Conservation (phyloP, 345 rosid species). For the Garcia nutans region DNA sequence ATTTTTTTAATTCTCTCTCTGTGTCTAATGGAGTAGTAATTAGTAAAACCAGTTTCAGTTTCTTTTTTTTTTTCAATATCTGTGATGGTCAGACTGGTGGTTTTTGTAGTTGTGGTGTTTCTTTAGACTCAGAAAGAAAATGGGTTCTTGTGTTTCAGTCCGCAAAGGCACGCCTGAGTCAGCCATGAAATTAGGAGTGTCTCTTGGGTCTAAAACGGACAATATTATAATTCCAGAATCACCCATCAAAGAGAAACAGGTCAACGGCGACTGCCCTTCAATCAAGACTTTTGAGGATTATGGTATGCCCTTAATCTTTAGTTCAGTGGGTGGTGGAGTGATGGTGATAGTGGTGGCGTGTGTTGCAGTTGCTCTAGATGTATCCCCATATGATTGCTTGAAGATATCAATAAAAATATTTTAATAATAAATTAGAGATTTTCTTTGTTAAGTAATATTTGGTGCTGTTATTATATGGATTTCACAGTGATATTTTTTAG, state of each 20-base stretch:
- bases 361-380: conserved; percentile 17
- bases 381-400: background rate
- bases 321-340: conserved; percentile 9
- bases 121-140: background rate
- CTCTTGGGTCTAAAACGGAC: conserved; percentile 34
- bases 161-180: conserved; percentile 34
- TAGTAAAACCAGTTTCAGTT: background rate
- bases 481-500: background rate
- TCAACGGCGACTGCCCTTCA: conserved; percentile 20
- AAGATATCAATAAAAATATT: background rate
- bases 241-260: conserved; percentile 37
- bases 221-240: conserved; percentile 39
- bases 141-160: conserved; percentile 56
- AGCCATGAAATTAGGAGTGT: conserved; percentile 32
- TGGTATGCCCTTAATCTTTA: conserved; percentile 26
- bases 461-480: background rate
- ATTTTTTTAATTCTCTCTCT: background rate
- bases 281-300: conserved; percentile 19
- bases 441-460: background rate
- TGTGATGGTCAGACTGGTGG: conserved; percentile 7
- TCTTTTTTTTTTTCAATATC: background rate
- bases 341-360: background rate
- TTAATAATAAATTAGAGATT: background rate
- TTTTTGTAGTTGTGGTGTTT: conserved; percentile 2
- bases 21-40: background rate